phyloP scores from a whole-genome alignment of 148 eudicot species.

The Amaranthus hypochondriacus region DNA sequence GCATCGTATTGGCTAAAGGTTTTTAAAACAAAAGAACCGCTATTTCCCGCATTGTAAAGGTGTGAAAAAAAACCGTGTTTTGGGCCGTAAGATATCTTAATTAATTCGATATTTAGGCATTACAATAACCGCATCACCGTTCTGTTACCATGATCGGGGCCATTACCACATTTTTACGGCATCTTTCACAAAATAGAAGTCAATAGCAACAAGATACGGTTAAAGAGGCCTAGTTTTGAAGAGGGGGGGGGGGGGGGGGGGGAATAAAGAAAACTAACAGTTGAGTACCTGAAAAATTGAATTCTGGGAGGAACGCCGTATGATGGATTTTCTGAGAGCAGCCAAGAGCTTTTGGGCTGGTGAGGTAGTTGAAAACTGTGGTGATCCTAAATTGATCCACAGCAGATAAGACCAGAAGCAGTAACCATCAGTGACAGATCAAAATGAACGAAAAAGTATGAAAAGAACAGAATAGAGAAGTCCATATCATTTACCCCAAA shows the following conservation, averaged over 20 bases:
- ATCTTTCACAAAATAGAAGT: background rate
- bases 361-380: constrained; percentile 22
- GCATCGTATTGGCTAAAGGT: no score
- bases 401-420: background rate
- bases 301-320: constrained; percentile 47
- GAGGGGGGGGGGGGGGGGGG: background rate
- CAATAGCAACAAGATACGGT: background rate
- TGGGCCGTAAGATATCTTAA: no score
- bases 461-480: background rate
- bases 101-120: no score
- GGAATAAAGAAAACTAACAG: constrained; percentile 2
- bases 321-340: constrained; percentile 65
- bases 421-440: background rate
- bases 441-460: background rate
- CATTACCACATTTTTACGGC: no score
- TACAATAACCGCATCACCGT: no score
- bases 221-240: background rate
- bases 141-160: no score
- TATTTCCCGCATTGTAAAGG: no score
- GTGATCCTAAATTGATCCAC: constrained; percentile 30
- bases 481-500: no score
- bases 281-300: constrained; percentile 52
- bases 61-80: no score
- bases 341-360: constrained; percentile 54
- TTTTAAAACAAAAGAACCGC: no score